Evolutionary conservation across 805 yeast genomes (phyloP).

Genomic region (Kuraishia hungarica): DNA sequence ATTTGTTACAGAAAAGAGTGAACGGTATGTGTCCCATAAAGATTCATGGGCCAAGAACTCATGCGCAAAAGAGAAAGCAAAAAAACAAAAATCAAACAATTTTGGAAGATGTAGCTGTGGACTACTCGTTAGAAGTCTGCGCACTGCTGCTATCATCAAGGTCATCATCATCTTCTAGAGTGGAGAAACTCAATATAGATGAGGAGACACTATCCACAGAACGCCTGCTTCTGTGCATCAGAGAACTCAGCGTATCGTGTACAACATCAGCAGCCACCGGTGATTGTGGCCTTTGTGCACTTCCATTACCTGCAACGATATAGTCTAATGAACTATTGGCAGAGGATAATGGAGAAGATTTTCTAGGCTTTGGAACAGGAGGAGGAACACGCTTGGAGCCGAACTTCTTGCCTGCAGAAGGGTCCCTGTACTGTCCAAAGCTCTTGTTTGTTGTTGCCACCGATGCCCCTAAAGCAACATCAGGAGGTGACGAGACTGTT

Average conservation of each 20-base stretch:
- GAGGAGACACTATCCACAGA: background rate
- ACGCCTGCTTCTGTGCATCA: background rate
- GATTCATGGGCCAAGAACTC: no score
- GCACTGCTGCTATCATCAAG: background rate
- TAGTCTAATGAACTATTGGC: background rate
- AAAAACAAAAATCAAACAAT: background rate
- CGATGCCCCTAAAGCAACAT: background rate
- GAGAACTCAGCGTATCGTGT: constrained; percentile 1
- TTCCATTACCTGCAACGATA: background rate
- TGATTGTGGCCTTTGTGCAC: background rate
- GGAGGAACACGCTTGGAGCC: background rate
- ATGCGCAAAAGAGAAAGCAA: background rate
- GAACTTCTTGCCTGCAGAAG: background rate
- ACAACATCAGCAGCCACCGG: background rate
- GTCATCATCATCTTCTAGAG: background rate
- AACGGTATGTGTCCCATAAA: background rate
- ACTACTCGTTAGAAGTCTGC: background rate
- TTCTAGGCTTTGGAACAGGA: constrained; percentile 1
- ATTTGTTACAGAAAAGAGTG: no score
- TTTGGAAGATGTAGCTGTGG: background rate
- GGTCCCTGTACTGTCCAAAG: background rate
- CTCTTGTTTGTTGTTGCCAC: background rate
- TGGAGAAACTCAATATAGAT: background rate
- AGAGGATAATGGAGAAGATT: background rate
- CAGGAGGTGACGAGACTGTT: background rate